A percentile compares a stretch with the other conserved stretches of the same genome.
Evolutionary conservation across 1,139 yeast species (phyloP).

Genomic region (Kodamaea anthophila): DNA sequence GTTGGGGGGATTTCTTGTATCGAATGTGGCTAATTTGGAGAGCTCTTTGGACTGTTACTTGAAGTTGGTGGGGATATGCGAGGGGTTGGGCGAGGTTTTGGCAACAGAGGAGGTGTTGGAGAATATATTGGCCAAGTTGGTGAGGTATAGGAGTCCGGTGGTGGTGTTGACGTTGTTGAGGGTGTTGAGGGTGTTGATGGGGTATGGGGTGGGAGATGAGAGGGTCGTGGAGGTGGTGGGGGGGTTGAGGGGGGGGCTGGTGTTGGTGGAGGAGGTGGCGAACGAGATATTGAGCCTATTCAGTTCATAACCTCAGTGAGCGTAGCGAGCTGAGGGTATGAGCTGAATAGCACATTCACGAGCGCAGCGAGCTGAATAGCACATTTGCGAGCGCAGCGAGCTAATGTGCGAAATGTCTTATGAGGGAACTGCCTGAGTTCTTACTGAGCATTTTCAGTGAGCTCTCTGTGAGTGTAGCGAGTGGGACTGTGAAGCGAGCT

Average conservation of each 20-base stretch:
- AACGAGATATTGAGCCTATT: slow-evolving; percentile 24
- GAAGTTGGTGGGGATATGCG: slow-evolving; percentile 23
- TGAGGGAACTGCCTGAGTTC: too few species aligned
- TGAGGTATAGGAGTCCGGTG: slow-evolving; percentile 29
- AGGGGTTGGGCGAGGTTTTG: slow-evolving; percentile 19
- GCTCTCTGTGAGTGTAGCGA: too few species aligned
- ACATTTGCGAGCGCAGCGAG: too few species aligned
- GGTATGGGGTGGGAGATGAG: too few species aligned
- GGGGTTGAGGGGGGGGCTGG: slow-evolving; percentile 22
- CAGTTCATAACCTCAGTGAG: too few species aligned
- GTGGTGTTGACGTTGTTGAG: slow-evolving; percentile 31
- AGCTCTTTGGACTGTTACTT: slow-evolving; percentile 35
- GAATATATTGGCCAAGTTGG: slow-evolving; percentile 26
- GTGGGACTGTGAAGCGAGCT: too few species aligned
- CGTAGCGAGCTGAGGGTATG: too few species aligned
- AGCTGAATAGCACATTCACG: too few species aligned
- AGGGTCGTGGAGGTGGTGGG: slow-evolving; percentile 11
- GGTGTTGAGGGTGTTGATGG: slow-evolving; percentile 23
- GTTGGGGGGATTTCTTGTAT: slow-evolving; percentile 33
- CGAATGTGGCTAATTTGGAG: slow-evolving; percentile 37
- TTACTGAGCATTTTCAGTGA: too few species aligned
- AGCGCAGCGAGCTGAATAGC: too few species aligned
- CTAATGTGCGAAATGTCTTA: too few species aligned
- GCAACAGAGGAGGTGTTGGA: slow-evolving; percentile 22
- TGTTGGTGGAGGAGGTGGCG: slow-evolving; percentile 34